Evolutionary conservation across 1,139 yeast genomes (phyloP).

Genomic region (Casaregolazyma suthepensis): DNA sequence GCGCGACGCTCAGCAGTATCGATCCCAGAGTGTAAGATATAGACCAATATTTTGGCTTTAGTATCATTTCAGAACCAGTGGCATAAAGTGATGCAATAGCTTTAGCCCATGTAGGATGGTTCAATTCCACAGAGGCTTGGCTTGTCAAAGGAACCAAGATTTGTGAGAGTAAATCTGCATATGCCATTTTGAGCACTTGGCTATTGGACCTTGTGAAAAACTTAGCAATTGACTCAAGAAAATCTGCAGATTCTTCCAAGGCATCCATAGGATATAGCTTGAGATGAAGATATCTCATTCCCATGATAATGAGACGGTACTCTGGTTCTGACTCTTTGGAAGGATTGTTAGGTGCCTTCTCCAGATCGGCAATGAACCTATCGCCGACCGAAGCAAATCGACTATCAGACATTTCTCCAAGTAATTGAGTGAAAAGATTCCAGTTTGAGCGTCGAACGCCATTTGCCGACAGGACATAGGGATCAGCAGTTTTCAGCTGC

Average conservation of each 20-base stretch:
- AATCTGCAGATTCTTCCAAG: conserved; percentile 90
- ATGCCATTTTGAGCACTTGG: conserved; percentile 54
- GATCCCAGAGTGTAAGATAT: conserved; percentile 65
- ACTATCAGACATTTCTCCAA: conserved; percentile 85
- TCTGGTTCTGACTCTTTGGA: conserved; percentile 62
- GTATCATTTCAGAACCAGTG: conserved; percentile 42
- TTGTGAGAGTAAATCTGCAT: conserved; percentile 75
- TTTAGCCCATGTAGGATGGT: conserved; percentile 91
- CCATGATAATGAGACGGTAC: conserved; percentile 66
- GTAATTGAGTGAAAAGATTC: conserved; percentile 82
- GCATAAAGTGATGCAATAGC: conserved; percentile 61
- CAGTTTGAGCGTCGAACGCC: conserved; percentile 84
- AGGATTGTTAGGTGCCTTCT: conserved; percentile 58
- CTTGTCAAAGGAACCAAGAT: conserved; percentile 80
- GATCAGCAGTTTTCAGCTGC: conserved; percentile 84
- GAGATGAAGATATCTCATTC: conserved; percentile 79
- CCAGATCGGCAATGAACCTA: conserved; percentile 86
- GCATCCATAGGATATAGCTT: conserved; percentile 78
- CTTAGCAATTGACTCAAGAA: conserved; percentile 75
- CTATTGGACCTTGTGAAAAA: conserved; percentile 66
- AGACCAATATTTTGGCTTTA: conserved; percentile 60
- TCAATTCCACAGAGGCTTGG: conserved; percentile 84
- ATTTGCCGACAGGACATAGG: conserved; percentile 56
- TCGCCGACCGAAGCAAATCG: conserved; percentile 86
- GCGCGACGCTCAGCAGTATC: conserved; percentile 73